Evolutionary conservation across 106 monocot genomes (phyloP).

Genomic region (Acanthochlamys bracteata): DNA sequence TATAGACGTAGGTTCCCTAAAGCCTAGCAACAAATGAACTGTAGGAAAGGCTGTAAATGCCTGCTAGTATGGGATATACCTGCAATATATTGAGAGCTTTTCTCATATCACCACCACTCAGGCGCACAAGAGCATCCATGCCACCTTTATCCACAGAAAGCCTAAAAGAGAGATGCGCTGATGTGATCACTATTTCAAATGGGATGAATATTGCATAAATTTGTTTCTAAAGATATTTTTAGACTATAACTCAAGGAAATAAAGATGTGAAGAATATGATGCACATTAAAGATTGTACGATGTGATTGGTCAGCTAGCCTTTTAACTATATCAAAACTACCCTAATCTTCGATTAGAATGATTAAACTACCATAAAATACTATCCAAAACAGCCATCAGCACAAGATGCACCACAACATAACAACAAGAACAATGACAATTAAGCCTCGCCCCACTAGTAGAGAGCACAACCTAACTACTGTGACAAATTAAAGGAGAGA

Average conservation of each 20-base stretch:
- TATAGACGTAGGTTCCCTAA: too few relatives aligned
- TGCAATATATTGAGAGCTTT: conserved; percentile 98
- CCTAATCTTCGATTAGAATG: too few relatives aligned
- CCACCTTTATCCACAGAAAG: conserved; percentile 83
- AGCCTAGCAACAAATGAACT: too few relatives aligned
- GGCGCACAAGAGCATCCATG: conserved; percentile 61
- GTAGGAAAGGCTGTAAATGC: too few relatives aligned
- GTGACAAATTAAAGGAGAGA: conserved; percentile 1
- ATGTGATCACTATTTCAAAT: background rate
- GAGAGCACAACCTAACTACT: too few relatives aligned
- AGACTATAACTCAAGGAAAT: background rate
- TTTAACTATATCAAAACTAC: background rate
- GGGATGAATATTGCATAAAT: background rate
- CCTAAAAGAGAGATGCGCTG: conserved; percentile 24
- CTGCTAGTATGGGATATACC: conserved; percentile 25
- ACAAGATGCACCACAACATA: too few relatives aligned
- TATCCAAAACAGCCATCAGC: too few relatives aligned
- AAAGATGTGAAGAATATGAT: background rate
- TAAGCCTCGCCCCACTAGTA: too few relatives aligned
- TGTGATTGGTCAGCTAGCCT: background rate
- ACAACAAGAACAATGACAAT: too few relatives aligned
- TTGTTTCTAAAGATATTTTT: background rate
- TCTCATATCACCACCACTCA: conserved; percentile 97
- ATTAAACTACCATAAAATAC: too few relatives aligned
- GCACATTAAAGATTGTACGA: background rate